Conservation (phyloP, 257 asterid genomes). For the Pogostemon cablin region DNA sequence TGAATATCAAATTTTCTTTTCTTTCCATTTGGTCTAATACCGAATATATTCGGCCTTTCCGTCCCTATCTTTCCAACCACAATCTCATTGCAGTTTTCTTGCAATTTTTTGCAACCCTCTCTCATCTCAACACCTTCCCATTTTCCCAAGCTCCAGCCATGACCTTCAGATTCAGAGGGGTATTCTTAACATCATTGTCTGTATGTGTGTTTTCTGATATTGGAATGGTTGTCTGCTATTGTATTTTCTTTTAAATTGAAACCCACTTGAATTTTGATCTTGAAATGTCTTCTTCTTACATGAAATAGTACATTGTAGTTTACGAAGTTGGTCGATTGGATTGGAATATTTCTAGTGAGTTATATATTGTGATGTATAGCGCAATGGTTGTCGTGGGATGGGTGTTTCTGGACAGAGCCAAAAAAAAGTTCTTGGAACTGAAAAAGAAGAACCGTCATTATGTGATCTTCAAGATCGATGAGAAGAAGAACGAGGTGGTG, state of each 20-base stretch:
- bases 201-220: background rate
- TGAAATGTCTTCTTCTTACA: background rate
- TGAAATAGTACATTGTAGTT: too few relatives aligned
- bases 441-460: slow-evolving; percentile 64
- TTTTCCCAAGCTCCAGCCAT: slow-evolving; percentile 19
- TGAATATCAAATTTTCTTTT: background rate
- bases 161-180: slow-evolving; percentile 45
- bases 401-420: slow-evolving; percentile 59
- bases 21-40: slow-evolving; percentile 7
- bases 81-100: slow-evolving; percentile 12
- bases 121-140: background rate
- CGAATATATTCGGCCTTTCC: slow-evolving; percentile 36
- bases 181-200: slow-evolving; percentile 14
- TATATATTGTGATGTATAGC: slow-evolving; percentile 38
- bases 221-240: background rate
- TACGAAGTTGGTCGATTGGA: too few relatives aligned
- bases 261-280: background rate
- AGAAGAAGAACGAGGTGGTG: slow-evolving; percentile 61
- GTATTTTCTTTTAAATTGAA: slow-evolving; percentile 12
- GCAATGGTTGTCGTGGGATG: slow-evolving; percentile 63
- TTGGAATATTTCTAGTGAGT: background rate
- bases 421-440: slow-evolving; percentile 58
- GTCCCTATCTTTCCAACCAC: slow-evolving; percentile 25
- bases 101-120: too few relatives aligned
- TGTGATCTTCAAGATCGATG: slow-evolving; percentile 68